Evolutionary conservation across 257 asterid genomes (phyloP).

Genomic region (Fraxinus anomala): DNA sequence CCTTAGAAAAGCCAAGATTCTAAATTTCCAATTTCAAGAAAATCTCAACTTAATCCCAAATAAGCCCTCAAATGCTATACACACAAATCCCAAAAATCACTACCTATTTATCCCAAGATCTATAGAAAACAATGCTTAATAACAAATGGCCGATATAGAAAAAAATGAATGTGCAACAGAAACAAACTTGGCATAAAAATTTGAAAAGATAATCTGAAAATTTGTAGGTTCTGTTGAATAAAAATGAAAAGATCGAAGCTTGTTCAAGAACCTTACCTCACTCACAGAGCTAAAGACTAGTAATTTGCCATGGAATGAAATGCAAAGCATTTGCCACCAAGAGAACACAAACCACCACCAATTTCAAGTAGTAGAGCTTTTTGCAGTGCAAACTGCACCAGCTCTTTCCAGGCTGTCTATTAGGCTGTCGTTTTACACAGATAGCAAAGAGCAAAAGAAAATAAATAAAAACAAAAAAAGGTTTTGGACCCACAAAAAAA

Average conservation of each 20-base stretch:
- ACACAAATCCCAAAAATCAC: constrained; percentile 22
- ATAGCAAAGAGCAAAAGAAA: constrained; percentile 35
- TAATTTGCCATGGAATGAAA: constrained; percentile 12
- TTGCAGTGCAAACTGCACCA: constrained; percentile 45
- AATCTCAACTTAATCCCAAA: constrained; percentile 1
- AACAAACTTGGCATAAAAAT: not conserved
- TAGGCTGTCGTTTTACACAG: constrained; percentile 63
- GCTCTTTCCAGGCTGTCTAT: constrained; percentile 80
- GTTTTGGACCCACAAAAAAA: constrained; percentile 49
- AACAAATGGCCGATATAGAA: constrained; percentile 17
- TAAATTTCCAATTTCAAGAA: constrained; percentile 8
- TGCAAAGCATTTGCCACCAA: constrained; percentile 30
- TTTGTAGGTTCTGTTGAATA: constrained; percentile 19
- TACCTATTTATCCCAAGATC: constrained; percentile 38
- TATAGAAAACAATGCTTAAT: constrained; percentile 22
- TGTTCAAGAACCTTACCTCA: constrained; percentile 37
- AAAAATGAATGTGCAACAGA: not conserved
- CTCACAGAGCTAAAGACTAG: constrained; percentile 26
- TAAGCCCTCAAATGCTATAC: constrained; percentile 10
- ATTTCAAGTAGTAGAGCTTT: constrained; percentile 36
- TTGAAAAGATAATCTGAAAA: constrained; percentile 8
- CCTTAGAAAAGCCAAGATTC: not conserved
- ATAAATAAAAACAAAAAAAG: not conserved
- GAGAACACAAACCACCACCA: constrained; percentile 27
- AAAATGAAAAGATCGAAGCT: constrained; percentile 28